These are phyloP conservation scores for Fusarium marasasianum DNA, from an alignment of 2,329 filamentous ascomycete genomes.

Conservation along the genomic window DNA sequence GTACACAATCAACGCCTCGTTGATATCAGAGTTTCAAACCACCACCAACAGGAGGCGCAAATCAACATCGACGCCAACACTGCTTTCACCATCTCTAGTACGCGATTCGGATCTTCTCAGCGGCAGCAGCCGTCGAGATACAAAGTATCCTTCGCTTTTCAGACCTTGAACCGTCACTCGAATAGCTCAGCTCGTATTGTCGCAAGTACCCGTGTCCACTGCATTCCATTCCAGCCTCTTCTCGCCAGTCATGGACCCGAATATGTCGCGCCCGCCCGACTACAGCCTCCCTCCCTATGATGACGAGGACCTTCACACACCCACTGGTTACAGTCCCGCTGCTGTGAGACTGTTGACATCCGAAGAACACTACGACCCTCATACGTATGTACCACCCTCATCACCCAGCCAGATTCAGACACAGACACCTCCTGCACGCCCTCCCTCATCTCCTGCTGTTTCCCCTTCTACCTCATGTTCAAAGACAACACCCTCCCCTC, in stretches of 20 bases:
- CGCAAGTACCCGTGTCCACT: conserved; percentile 30
- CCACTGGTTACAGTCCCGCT: conserved; percentile 59
- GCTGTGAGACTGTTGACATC: conserved; percentile 71
- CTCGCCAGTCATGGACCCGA: conserved; percentile 57
- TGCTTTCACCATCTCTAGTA: neutral
- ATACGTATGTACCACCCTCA: conserved; percentile 63
- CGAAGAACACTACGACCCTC: conserved; percentile 62
- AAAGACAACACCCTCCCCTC: conserved; percentile 22
- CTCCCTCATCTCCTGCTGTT: neutral
- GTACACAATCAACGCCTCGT: conserved; percentile 13
- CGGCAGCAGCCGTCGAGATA: conserved; percentile 36
- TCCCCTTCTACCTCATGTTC: conserved; percentile 11
- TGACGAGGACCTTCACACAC: conserved; percentile 58
- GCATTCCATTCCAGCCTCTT: conserved; percentile 48
- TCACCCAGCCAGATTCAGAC: conserved; percentile 21
- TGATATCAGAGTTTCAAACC: conserved; percentile 20
- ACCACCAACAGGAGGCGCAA: conserved; percentile 7
- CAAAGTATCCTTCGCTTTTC: conserved; percentile 6
- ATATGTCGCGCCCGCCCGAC: conserved; percentile 63
- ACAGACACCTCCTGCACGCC: conserved; percentile 6
- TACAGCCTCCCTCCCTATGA: conserved; percentile 67
- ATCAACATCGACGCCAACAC: conserved; percentile 6
- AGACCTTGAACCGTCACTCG: conserved; percentile 7
- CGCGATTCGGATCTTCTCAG: conserved; percentile 5
- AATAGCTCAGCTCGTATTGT: conserved; percentile 20